Evolutionary conservation across 306 rosid genomes (phyloP).

Genomic region (Rosa multiflora): DNA sequence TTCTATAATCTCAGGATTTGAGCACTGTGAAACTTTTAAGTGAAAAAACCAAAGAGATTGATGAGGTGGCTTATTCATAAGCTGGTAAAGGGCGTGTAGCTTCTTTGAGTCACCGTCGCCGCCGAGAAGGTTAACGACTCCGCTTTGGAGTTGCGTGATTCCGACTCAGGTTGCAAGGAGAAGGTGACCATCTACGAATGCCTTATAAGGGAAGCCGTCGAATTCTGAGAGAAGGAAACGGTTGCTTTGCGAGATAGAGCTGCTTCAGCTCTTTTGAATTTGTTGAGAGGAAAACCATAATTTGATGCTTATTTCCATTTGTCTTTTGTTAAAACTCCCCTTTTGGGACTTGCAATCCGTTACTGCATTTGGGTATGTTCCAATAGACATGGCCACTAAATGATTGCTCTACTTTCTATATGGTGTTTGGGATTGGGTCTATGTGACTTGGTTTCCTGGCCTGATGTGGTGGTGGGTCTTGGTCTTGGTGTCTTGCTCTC

Average conservation of each 20-base stretch:
- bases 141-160: constrained; percentile 22
- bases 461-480: constrained; percentile 12
- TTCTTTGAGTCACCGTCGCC: constrained; percentile 30
- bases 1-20: constrained; percentile 30
- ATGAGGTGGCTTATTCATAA: constrained; percentile 35
- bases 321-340: not conserved
- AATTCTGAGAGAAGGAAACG: constrained; percentile 31
- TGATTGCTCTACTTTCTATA: not conserved
- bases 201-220: constrained; percentile 18
- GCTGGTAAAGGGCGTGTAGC: constrained; percentile 33
- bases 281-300: not conserved
- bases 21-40: constrained; percentile 31
- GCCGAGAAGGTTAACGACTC: constrained; percentile 28
- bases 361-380: too few relatives aligned
- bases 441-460: not conserved
- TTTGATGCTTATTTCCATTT: not conserved
- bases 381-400: not conserved
- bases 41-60: constrained; percentile 37
- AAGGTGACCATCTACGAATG: constrained; percentile 37
- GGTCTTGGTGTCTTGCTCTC: not conserved
- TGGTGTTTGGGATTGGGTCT: not conserved
- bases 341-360: too few relatives aligned
- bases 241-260: constrained; percentile 35
- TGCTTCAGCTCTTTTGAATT: constrained; percentile 33
- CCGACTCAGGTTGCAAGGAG: constrained; percentile 28